phyloP scores from a whole-genome alignment of 495 filamentous ascomycete genomes.

The Hypomontagnella monticulosa region DNA sequence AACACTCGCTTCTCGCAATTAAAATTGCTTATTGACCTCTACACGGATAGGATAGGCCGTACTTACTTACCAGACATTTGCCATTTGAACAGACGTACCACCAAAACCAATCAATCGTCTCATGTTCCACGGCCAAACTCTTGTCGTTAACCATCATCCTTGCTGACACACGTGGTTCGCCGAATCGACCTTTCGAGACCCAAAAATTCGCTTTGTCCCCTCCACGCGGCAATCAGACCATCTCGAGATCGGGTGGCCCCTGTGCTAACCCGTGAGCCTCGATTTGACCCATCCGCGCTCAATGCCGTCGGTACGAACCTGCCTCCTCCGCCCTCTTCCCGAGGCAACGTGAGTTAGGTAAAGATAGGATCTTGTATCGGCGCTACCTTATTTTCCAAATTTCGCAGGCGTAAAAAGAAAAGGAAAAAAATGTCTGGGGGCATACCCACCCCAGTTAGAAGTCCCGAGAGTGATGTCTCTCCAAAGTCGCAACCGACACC shows the following conservation, averaged over 20 bases:
- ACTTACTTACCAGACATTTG: neutral
- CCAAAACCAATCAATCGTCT: conserved; percentile 28
- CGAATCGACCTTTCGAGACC: conserved; percentile 33
- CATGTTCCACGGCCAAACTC: conserved; percentile 25
- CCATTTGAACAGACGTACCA: conserved; percentile 24
- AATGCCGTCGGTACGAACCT: conserved; percentile 54
- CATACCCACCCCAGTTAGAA: conserved; percentile 42
- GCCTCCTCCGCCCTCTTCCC: conserved; percentile 58
- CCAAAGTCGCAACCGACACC: conserved; percentile 47
- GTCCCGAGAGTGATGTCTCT: conserved; percentile 53
- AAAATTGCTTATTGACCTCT: conserved; percentile 3
- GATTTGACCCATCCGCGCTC: conserved; percentile 36
- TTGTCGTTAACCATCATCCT: conserved; percentile 21
- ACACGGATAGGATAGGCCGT: neutral
- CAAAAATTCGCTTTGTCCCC: conserved; percentile 4
- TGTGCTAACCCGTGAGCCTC: conserved; percentile 39
- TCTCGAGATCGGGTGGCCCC: conserved; percentile 36
- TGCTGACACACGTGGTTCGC: conserved; percentile 35
- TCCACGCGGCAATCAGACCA: conserved; percentile 30
- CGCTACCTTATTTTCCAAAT: conserved; percentile 16
- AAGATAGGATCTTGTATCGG: conserved; percentile 39
- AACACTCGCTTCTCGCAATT: conserved; percentile 10
- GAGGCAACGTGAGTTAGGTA: conserved; percentile 57
- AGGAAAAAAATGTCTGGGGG: conserved; percentile 44
- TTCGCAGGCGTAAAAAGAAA: conserved; percentile 13